A percentile compares a stretch with the other conserved stretches of the same genome.
These are phyloP conservation scores for Ricinus communis DNA, from an alignment of 345 rosid genomes.

Conservation along the genomic window DNA sequence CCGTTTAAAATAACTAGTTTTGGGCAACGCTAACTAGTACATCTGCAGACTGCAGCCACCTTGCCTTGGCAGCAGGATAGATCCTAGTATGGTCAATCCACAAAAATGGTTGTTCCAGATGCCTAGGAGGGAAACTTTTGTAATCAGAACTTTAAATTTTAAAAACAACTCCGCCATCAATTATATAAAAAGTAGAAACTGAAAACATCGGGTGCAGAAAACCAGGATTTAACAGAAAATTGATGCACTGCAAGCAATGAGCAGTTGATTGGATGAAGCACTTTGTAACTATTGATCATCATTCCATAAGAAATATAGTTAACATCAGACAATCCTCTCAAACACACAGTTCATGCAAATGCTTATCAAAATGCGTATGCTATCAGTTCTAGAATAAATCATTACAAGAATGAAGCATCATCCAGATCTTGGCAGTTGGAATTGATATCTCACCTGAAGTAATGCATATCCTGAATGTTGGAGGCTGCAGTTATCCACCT, in stretches of 20 bases:
- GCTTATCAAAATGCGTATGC: background rate
- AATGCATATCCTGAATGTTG: no score
- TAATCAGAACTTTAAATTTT: no score
- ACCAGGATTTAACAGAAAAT: background rate
- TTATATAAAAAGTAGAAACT: background rate
- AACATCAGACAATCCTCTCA: background rate
- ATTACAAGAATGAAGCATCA: background rate
- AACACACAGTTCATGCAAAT: background rate
- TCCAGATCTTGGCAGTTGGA: background rate
- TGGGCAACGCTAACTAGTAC: no score
- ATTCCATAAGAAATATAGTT: background rate
- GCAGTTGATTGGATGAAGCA: no score
- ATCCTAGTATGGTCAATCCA: no score
- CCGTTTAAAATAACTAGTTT: no score
- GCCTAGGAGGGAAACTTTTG: no score
- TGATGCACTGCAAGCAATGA: background rate
- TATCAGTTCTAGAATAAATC: background rate
- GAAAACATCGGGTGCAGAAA: background rate
- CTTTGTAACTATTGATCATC: background rate
- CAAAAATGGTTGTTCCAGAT: no score
- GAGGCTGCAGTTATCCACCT: background rate
- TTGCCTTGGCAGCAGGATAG: background rate
- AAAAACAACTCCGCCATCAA: background rate
- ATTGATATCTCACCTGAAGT: background rate
- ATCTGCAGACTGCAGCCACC: background rate